Base-by-base conservation (phyloP, 2,329 filamentous ascomycete genomes). In the Karstenula rhodostoma region DNA sequence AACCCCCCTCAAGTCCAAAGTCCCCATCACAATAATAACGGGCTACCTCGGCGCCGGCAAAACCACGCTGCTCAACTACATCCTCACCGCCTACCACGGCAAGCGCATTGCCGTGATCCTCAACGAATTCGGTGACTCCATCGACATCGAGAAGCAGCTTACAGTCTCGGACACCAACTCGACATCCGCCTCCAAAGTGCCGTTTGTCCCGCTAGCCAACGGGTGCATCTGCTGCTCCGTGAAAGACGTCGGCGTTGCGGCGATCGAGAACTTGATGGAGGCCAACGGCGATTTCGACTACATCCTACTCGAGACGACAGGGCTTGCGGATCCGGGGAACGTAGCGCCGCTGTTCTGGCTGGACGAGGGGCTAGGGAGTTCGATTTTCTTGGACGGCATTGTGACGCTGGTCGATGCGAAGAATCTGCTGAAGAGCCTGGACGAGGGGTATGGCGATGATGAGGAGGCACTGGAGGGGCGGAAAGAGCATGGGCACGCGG, bases 141-240 rank as follows among this genome's bases (percentile, higher is more conserved):
- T 93, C 70, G 94, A 98, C 73, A 97, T 99, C 66, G 95, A 99
- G 78, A 97, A 97, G 76, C 94, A 93, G 46, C 84, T 99, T 63
- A 98, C 94, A 0, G 89, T 99, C 68, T 96, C 90, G 8, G 70
- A 73, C 54, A 54, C 63, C 19, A 68, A 76, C 61, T 68, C 65
- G 3, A 77, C 72, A 19, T 65, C 68, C 47, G 70, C 74, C 33
- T 66, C 67, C 6, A 67, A 72, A 10, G 63, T 71, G 1, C 71
- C 72, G 1, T 99, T 96, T 92, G 87, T 99, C 29, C 94, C 97
- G 63, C 88, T 99, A 56, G 93, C 92, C 55, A 99, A 99, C 70
- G 95, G 95, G 64, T 99, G 95, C 77, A 93, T 99, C 67, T 99
- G 95, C 81, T 99, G 95, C 80, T 96, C 93, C 3, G 94, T 98